phyloP scores from a whole-genome alignment of 768 basidiomycete genomes.

The Lentinula sp. region DNA sequence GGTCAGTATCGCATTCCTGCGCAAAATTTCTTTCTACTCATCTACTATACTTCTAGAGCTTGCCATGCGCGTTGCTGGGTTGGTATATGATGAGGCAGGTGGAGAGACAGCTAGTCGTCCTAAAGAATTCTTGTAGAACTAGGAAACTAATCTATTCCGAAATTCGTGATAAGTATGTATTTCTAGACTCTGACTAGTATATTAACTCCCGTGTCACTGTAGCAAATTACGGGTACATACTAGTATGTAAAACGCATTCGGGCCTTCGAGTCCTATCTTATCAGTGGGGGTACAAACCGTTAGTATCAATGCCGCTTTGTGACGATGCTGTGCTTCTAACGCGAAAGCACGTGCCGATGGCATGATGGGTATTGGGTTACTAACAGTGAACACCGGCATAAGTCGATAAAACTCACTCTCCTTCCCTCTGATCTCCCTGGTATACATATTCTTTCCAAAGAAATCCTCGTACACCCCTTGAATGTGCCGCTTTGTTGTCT shows the following conservation, averaged over 20 bases:
- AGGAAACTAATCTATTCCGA: background rate
- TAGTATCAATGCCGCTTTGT: too few relatives aligned
- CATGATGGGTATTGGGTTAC: background rate
- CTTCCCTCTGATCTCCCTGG: background rate
- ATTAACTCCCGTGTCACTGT: too few relatives aligned
- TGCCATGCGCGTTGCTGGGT: slow-evolving; percentile 77
- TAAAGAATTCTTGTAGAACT: slow-evolving; percentile 60
- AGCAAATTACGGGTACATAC: too few relatives aligned
- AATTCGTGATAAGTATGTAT: background rate
- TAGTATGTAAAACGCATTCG: too few relatives aligned
- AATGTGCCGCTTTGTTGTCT: slow-evolving; percentile 92
- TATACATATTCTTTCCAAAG: background rate
- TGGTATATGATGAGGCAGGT: slow-evolving; percentile 79
- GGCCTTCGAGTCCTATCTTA: too few relatives aligned
- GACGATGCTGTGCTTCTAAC: background rate
- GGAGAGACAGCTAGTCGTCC: slow-evolving; percentile 77
- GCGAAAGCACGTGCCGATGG: background rate
- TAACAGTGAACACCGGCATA: background rate
- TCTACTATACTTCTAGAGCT: slow-evolving; percentile 45
- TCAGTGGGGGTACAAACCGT: too few relatives aligned
- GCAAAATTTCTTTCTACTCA: background rate
- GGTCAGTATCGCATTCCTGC: slow-evolving; percentile 44
- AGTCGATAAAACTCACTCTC: background rate
- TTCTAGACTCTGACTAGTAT: too few relatives aligned
- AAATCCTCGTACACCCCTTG: too few relatives aligned